Conservation (phyloP, 192 early-diverging fungal genomes). For the Martensiomyces pterosporus region DNA sequence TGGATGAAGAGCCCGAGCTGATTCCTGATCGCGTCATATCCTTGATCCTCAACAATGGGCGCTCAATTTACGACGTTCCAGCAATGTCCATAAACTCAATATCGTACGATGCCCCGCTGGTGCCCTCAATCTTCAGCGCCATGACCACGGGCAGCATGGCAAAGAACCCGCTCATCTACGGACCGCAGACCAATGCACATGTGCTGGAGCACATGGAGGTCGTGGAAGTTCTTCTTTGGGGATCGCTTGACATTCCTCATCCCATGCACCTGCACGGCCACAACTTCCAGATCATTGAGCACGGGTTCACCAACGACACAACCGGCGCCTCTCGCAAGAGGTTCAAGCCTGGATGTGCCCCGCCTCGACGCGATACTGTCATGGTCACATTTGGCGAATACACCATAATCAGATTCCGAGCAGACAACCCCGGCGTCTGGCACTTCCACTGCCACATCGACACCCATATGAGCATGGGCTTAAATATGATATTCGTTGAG, state of each 20-base stretch:
- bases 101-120: slow-evolving; percentile 55
- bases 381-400: slow-evolving; percentile 57
- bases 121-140: slow-evolving; percentile 63
- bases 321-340: slow-evolving; percentile 46
- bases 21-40: slow-evolving; percentile 46
- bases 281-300: slow-evolving; percentile 69
- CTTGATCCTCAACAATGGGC: slow-evolving; percentile 58
- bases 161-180: slow-evolving; percentile 56
- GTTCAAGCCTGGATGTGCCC: slow-evolving; percentile 5
- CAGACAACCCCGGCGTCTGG: too few relatives aligned
- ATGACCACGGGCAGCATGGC: slow-evolving; percentile 53
- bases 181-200: too few relatives aligned
- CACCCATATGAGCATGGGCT: slow-evolving; percentile 61
- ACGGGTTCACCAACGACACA: slow-evolving; percentile 31
- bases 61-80: slow-evolving; percentile 59
- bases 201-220: slow-evolving; percentile 60
- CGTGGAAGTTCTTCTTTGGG: slow-evolving; percentile 69
- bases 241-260: slow-evolving; percentile 61
- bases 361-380: slow-evolving; percentile 57
- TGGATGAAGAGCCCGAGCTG: slow-evolving; percentile 43
- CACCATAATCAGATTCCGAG: slow-evolving; percentile 65
- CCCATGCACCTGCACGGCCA: slow-evolving; percentile 83
- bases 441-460: slow-evolving; percentile 83
- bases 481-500: slow-evolving; percentile 57
- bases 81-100: slow-evolving; percentile 73